phyloP scores from a whole-genome alignment of 495 filamentous ascomycete species.

The Polyplosphaeria fusca region DNA sequence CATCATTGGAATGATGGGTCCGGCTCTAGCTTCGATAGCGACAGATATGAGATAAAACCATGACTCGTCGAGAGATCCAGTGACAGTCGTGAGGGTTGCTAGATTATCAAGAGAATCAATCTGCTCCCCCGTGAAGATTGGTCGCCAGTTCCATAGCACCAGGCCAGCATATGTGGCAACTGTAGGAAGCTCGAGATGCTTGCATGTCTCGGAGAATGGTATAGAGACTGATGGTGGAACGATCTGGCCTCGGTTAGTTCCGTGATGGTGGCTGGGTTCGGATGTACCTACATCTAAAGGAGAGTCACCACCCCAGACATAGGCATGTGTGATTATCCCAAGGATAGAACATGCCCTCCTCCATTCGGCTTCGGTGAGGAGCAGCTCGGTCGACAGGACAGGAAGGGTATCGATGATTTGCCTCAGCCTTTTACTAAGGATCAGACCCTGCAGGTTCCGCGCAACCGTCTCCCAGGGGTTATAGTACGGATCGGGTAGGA shows the following conservation, averaged over 20 bases:
- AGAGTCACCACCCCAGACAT: constrained; percentile 88
- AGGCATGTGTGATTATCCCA: constrained; percentile 84
- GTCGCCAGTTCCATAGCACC: constrained; percentile 93
- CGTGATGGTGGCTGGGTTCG: neutral
- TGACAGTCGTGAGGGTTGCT: constrained; percentile 80
- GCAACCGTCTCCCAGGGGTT: constrained; percentile 84
- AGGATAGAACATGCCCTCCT: constrained; percentile 83
- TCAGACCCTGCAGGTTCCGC: constrained; percentile 78
- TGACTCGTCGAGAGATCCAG: constrained; percentile 93
- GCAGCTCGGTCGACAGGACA: constrained; percentile 71
- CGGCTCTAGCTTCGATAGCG: constrained; percentile 91
- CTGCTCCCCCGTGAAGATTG: constrained; percentile 74
- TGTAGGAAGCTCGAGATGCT: constrained; percentile 79
- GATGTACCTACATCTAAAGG: constrained; percentile 63
- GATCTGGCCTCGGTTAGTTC: constrained; percentile 49
- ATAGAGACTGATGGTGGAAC: constrained; percentile 81
- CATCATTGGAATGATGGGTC: constrained; percentile 84
- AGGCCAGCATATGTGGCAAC: constrained; percentile 94
- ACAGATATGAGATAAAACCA: constrained; percentile 98
- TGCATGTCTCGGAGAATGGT: constrained; percentile 74
- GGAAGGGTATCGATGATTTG: constrained; percentile 74
- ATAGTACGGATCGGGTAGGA: constrained; percentile 85
- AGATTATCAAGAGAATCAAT: constrained; percentile 82
- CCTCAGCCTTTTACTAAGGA: constrained; percentile 77
- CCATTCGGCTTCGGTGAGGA: constrained; percentile 85